Evolutionary conservation across 2,329 filamentous ascomycete genomes (phyloP).

Genomic region (Trichoderma endophyticum): DNA sequence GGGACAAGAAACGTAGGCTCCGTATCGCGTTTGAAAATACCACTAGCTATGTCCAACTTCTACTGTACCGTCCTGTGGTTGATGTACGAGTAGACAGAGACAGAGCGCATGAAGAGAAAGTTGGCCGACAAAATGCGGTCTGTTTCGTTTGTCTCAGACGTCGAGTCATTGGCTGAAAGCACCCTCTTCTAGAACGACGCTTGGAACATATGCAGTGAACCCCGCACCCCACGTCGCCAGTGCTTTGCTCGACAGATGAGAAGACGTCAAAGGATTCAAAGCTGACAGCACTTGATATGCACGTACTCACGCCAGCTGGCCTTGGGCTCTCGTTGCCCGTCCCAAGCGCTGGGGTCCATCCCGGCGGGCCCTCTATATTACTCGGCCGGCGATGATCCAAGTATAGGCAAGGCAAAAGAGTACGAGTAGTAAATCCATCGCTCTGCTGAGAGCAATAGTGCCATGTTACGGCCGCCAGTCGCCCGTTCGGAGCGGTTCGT

Average conservation of each 20-base stretch:
- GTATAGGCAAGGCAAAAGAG: not conserved
- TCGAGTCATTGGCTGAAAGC: slow-evolving; percentile 12
- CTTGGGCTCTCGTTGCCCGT: not conserved
- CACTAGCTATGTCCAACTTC: not conserved
- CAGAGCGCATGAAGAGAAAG: not conserved
- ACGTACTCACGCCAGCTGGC: not conserved
- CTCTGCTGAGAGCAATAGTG: not conserved
- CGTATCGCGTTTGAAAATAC: not conserved
- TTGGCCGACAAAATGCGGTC: slow-evolving; percentile 1
- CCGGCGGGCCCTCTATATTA: not conserved
- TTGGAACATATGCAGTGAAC: slow-evolving; percentile 11
- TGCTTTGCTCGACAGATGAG: not conserved
- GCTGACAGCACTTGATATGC: not conserved
- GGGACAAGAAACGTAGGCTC: not conserved
- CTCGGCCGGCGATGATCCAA: not conserved
- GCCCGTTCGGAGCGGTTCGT: slow-evolving; percentile 22
- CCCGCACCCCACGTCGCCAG: slow-evolving; percentile 18
- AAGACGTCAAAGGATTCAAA: not conserved
- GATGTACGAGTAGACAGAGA: not conserved
- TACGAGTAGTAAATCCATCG: not conserved
- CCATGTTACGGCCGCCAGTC: slow-evolving; percentile 13
- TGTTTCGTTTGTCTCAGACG: not conserved
- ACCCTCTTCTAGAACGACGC: slow-evolving; percentile 16
- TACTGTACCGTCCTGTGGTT: not conserved
- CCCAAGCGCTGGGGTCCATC: not conserved